phyloP scores from a whole-genome alignment of 805 yeast species.

The Saccharomycopsis capsularis region DNA sequence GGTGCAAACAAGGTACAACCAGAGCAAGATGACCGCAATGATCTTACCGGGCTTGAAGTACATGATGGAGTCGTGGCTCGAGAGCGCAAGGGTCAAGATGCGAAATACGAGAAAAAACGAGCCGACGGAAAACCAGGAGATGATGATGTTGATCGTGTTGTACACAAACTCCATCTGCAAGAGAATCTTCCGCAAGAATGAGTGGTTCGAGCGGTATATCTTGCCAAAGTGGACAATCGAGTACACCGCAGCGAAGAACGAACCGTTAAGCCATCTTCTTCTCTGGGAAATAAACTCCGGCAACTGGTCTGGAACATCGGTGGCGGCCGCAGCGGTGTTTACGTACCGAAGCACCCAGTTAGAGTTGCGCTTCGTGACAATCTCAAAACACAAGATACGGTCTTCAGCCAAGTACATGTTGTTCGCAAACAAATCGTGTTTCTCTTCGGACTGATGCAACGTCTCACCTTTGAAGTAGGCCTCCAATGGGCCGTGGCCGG shows the following conservation, averaged over 20 bases:
- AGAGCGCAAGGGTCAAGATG: conserved; percentile 48
- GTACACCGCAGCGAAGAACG: conserved; percentile 59
- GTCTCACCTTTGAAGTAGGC: conserved; percentile 66
- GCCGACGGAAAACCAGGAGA: conserved; percentile 60
- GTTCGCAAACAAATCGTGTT: conserved; percentile 56
- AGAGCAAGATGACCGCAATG: conserved; percentile 45
- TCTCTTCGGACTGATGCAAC: conserved; percentile 50
- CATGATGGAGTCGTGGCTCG: conserved; percentile 39
- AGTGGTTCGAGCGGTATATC: conserved; percentile 49
- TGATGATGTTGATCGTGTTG: conserved; percentile 44
- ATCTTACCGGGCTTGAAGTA: conserved; percentile 38
- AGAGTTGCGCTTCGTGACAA: conserved; percentile 49
- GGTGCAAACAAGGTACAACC: conserved; percentile 51
- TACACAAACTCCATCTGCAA: conserved; percentile 51
- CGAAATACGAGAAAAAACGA: conserved; percentile 58
- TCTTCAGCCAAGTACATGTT: conserved; percentile 69
- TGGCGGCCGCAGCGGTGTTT: conserved; percentile 57
- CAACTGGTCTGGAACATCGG: conserved; percentile 59
- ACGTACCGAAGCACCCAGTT: conserved; percentile 59
- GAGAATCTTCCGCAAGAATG: conserved; percentile 40
- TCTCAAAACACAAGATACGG: conserved; percentile 58
- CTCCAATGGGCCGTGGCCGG: conserved; percentile 52
- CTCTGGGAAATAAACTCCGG: conserved; percentile 60
- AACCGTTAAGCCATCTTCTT: conserved; percentile 64
- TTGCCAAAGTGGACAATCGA: conserved; percentile 49